Evolutionary conservation across 2,329 filamentous ascomycete genomes (phyloP).

Genomic region (Penicillium sp.): DNA sequence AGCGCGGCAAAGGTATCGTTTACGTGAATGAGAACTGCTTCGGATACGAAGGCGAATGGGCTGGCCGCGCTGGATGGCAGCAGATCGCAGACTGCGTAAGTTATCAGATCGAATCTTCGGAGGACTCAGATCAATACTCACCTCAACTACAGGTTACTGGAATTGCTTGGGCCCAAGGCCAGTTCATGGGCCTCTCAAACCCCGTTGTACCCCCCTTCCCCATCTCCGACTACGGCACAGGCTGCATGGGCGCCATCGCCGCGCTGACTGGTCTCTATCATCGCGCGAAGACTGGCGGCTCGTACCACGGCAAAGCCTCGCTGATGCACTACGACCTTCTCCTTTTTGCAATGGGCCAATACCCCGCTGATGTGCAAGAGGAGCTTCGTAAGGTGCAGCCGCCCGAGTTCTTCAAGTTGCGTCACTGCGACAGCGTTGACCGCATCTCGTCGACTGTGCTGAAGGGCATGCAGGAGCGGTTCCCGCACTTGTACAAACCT

Average conservation of each 20-base stretch:
- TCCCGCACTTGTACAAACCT: conserved; percentile 54
- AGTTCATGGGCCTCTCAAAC: conserved; percentile 41
- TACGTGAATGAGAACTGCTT: conserved; percentile 75
- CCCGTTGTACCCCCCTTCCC: conserved; percentile 50
- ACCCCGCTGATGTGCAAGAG: conserved; percentile 54
- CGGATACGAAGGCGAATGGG: conserved; percentile 64
- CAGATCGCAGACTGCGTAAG: conserved; percentile 67
- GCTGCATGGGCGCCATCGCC: conserved; percentile 68
- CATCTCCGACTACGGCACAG: conserved; percentile 65
- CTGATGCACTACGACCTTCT: conserved; percentile 68
- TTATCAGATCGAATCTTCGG: background rate
- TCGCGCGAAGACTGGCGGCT: conserved; percentile 62
- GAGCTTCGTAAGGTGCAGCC: conserved; percentile 51
- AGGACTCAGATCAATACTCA: background rate
- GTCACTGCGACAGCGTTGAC: conserved; percentile 64
- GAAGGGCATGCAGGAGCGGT: conserved; percentile 52
- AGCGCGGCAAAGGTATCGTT: conserved; percentile 61
- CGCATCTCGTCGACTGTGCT: conserved; percentile 62
- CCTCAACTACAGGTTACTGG: conserved; percentile 39
- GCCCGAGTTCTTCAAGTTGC: conserved; percentile 54
- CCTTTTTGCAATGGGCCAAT: conserved; percentile 59
- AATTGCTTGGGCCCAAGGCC: conserved; percentile 42
- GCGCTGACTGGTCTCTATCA: conserved; percentile 63
- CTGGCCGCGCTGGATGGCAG: conserved; percentile 65
- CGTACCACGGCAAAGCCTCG: conserved; percentile 63